Evolutionary conservation across 2,329 filamentous ascomycete species (phyloP), one percentile per base, ranked within the genome.

Genomic region (Daldinia eschscholtzii): DNA sequence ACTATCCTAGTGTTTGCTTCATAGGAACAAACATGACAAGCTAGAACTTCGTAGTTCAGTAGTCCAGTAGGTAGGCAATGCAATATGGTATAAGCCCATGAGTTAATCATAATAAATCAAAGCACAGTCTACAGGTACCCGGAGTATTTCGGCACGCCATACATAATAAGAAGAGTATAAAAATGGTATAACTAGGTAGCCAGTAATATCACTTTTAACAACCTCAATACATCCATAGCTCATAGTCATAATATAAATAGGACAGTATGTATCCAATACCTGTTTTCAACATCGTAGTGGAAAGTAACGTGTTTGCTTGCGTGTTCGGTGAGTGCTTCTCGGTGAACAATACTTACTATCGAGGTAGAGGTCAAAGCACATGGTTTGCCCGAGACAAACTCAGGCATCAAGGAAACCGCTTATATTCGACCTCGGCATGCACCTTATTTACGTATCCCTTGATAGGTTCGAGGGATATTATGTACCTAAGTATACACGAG

Each of bases 31-130:
- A 52, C 28, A 30, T n/a, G 46, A 33, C 46, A 52, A 52, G 46
- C 18, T 52, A 52, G 46, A 52, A 52, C 26, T 30, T 26, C 46
- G 46, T 52, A 52, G 46, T 52, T 52, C 46, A 33, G 46, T 52
- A 52, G 46, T 52, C 26, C 46, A 52, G 46, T 52, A 52, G 46
- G 46, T 52, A 52, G 46, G 46, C 46, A 52, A 52, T 52, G 46
- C 46, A 52, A 52, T 52, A 52, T 52, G 46, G 18, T 52, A 52
- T 26, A 52, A 52, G n/a, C 46, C 26, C 26, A 52, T 33, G 28
- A 30, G 26, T 52, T 52, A 30, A 28, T 52, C 46, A 52, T 48
- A 23, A 9, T 9, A 30, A 50, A 28, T 52, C 20, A 15, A 30
- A n/a, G 15, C 46, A 18, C 46, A 30, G 15, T 52, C 6, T 42